Evolutionary conservation across 768 basidiomycete genomes (phyloP), one percentile per base, ranked within the genome.

Genomic region (Amanita exitialis): DNA sequence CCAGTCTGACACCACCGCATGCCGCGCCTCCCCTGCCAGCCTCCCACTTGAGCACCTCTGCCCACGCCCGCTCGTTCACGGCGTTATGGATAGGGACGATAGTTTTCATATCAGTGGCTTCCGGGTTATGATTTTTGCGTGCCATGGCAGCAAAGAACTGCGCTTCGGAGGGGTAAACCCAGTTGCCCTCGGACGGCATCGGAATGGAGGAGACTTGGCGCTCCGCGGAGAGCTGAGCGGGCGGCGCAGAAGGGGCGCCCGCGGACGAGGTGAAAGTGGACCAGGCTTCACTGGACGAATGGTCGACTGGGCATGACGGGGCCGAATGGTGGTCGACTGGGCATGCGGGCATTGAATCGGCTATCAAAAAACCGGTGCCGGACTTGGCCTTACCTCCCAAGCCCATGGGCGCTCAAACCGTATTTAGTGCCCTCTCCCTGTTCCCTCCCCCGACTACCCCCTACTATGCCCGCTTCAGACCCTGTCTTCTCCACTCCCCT

Each of bases 1-100:
- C 83, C 21, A 95, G 76, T 68, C 78, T 85, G 39, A 86, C 66
- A 7, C 89, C 84, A 38, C 89, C 87, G 62, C 93, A 97, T 42
- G 69, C 71, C 41, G 89, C 86, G 10, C 87, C 86, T 34, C 93
- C 93, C 60, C 82, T 75, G 2, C 84, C 83, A 9, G 68, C 66
- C 64, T 94, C 91, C 91, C 91, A 95, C 54, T 76, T 76, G 64
- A 89, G 62, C 21, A 95, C 74, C 65, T 91, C 85, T 16, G 71
- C 67, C 91, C 91, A 95, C 2, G 89, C 86, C 49, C 83, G 82
- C 68, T 98, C 96, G 64, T 99, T 99, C 49, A 98, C 96, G 34
- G 95, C 95, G 62, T 99, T 99, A 67, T 99, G 96, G 45, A 99
- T 99, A 12, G 94, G 95, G 18, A 99, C 92, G 60, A 99, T 85